Percentiles rank a stretch among this genome's conserved stretches.
Conservation (phyloP, 1,284 basidiomycete genomes). For the Albatrellus sp. region DNA sequence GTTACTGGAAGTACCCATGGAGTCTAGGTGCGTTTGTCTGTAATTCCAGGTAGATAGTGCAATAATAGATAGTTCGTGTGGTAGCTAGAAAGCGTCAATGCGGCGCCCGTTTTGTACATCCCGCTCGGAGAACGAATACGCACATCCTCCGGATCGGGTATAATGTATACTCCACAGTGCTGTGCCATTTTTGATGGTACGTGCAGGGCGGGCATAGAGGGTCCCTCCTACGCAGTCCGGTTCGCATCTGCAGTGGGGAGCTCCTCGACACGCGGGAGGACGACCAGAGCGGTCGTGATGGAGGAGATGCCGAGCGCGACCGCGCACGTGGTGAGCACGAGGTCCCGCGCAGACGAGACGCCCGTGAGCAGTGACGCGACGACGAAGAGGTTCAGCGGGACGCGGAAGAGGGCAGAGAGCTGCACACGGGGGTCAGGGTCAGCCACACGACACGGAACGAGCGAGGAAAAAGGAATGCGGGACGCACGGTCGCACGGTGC, state of each 20-base stretch:
- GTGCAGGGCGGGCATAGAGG: no score
- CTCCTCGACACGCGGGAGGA: slow-evolving; percentile 11
- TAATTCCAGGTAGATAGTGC: no score
- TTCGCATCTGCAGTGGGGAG: not conserved
- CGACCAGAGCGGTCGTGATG: slow-evolving; percentile 38
- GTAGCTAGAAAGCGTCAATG: no score
- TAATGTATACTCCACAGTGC: no score
- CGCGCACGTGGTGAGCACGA: slow-evolving; percentile 48
- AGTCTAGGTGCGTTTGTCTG: no score
- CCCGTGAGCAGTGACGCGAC: slow-evolving; percentile 60
- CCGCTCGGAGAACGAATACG: not conserved
- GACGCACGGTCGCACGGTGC: slow-evolving; percentile 56
- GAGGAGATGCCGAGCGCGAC: slow-evolving; percentile 48
- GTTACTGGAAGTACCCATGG: no score
- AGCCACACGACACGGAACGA: slow-evolving; percentile 1
- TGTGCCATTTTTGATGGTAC: no score
- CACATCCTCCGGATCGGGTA: no score
- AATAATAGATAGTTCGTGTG: no score
- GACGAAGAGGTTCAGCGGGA: slow-evolving; percentile 65
- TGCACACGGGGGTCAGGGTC: slow-evolving; percentile 15
- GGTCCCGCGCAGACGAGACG: slow-evolving; percentile 48
- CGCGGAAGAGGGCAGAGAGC: slow-evolving; percentile 61
- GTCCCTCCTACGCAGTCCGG: not conserved
- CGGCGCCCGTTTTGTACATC: not conserved
- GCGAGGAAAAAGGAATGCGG: not conserved